Base-by-base conservation (phyloP, 371 early-diverging fungal genomes). In the Phascolomyces articulosus region DNA sequence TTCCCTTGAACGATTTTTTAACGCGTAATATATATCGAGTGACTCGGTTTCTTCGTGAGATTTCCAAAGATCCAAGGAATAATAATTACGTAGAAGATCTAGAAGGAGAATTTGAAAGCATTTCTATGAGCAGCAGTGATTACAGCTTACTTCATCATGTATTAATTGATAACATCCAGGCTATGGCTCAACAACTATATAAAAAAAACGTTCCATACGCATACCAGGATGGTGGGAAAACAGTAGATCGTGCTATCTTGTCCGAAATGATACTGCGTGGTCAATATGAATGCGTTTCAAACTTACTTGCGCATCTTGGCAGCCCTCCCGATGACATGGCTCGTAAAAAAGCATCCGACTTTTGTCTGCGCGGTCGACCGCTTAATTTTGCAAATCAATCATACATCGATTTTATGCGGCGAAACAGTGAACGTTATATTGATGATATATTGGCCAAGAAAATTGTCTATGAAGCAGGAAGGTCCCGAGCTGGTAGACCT, bases 271-370 rank as follows among this genome's bases (percentile, higher is more conserved):
- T 51, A 20, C 15, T 51, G 23, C 51, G 24, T 20, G 51, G 23
- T n/a, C 70, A 82, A 13, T 90, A 90, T 67, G 88, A 90, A 51
- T 88, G 87, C 54, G 82, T 96, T 7, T 89, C 91, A 1, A 91
- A 89, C 34, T 63, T 95, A 41, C 67, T 96, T 58, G 91, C 93
- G 21, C 93, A 93, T 67, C 80, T 96, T 18, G 96, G 95, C 10
- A 90, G 91, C 48, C 91, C 93, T 11, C 67, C 75, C n/a, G n/a
- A n/a, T 21, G 72, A 69, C 62, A 69, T 79, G 51, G 57, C 71
- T 34, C 48, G 64, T 34, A 77, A 76, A 1, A 74, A 76, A 38
- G 74, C 73, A 31, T 47, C 54, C 0, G 21, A 41, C 4, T 40
- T 24, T 7, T 53, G 63, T 10, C 57, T 64, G 38, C 57, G 56